A percentile compares a stretch with the other conserved stretches of the same genome.
Evolutionary conservation across 1,139 yeast genomes (phyloP).

Genomic region (Yamadazyma siamensis): DNA sequence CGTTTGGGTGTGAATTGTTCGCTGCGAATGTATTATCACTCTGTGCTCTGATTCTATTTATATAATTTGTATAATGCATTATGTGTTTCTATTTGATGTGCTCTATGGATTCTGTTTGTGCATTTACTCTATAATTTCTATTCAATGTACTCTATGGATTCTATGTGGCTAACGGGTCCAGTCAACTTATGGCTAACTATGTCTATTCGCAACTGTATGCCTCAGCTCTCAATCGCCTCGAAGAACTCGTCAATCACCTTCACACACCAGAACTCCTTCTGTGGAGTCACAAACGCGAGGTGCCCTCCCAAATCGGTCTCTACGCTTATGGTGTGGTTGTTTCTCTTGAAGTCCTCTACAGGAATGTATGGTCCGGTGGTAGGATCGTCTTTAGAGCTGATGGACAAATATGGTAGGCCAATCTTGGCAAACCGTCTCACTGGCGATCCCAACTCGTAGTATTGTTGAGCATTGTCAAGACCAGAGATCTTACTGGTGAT

Average conservation of each 20-base stretch:
- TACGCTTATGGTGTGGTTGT: conserved; percentile 34
- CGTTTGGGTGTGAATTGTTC: too few relatives aligned
- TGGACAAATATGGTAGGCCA: conserved; percentile 62
- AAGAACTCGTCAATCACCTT: conserved; percentile 62
- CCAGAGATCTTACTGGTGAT: conserved; percentile 78
- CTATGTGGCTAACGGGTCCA: too few relatives aligned
- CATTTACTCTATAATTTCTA: too few relatives aligned
- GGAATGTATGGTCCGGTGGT: conserved; percentile 56
- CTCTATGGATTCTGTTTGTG: too few relatives aligned
- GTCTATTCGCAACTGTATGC: too few relatives aligned
- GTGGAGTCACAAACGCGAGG: conserved; percentile 53
- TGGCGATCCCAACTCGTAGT: conserved; percentile 71
- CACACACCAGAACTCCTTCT: conserved; percentile 73
- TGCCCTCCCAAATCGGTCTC: conserved; percentile 59
- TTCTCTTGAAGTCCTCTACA: conserved; percentile 19
- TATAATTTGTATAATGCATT: too few relatives aligned
- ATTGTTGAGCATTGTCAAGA: conserved; percentile 64
- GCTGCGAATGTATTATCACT: too few relatives aligned
- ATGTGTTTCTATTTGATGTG: too few relatives aligned
- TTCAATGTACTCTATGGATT: too few relatives aligned
- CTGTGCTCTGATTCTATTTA: too few relatives aligned
- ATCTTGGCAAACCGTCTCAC: conserved; percentile 52
- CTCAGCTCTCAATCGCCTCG: conserved; percentile 39
- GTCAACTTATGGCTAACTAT: too few relatives aligned
- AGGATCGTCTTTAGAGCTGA: conserved; percentile 82